Evolutionary conservation across 164 flowering plant species (phyloP), one percentile per base, ranked within the genome.

Genomic region (Brasenia schreberi): DNA sequence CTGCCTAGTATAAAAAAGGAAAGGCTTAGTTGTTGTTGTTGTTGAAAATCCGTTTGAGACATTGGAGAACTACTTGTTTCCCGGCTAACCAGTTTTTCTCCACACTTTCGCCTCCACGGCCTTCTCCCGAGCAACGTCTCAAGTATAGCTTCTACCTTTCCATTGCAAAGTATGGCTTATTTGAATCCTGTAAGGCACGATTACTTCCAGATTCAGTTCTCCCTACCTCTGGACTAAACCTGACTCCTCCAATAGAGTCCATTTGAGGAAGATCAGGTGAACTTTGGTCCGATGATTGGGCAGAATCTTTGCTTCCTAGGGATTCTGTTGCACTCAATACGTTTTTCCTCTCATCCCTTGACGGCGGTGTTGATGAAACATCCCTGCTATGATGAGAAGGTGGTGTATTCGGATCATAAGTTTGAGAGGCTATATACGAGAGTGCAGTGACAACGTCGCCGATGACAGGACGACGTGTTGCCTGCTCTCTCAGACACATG

Each of bases 401-500:
- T 19, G 83, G 70, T 63, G 83, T 82, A 77, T 80, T 83, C 63
- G 95, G 88, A 63, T 88, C 98, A 43, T 84, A 87, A 12, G 86
- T 83, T 76, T 92, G 98, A 16, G 98, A 88, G 49, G 93, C 96
- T 61, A 92, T 75, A 72, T 90, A 92, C 27, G 98, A 76, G 42
- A 90, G 84, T 43, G 98, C 98, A 18, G 98, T 90, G 66, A 92
- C 96, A 63, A 92, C 96, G 72, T 92, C 98, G 53, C 93, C 94
- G 49, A 90, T 92, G 9, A 88, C 83, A 73, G 98, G 98, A 71
- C 98, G 80, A 60, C 93, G 88, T 16, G 96, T 84, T 42, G 98
- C 96, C 75, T 92, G 96, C 65, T 92, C 98, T 72, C 90, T 96
- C 79, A 92, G 77, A 76, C 98, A 92, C 96, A 92, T 92, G 42